These are phyloP conservation scores for Suillus paluster DNA, from an alignment of 768 basidiomycete genomes.

Conservation along the genomic window DNA sequence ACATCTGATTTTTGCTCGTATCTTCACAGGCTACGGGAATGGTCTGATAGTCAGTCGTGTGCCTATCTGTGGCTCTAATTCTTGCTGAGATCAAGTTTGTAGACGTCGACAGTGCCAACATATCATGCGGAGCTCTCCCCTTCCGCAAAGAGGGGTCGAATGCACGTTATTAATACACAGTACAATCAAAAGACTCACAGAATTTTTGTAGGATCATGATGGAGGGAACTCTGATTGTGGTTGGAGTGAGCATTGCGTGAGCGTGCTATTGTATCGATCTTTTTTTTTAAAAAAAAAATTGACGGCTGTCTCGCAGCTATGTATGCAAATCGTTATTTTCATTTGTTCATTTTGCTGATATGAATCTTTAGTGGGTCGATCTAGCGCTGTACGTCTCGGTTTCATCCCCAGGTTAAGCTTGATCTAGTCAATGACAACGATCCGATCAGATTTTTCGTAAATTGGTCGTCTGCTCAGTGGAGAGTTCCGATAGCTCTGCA, in stretches of 20 bases:
- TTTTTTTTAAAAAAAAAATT: not conserved
- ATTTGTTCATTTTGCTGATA: constrained; percentile 6
- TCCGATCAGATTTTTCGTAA: constrained; percentile 35
- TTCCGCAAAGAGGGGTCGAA: constrained; percentile 45
- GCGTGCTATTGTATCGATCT: constrained; percentile 9
- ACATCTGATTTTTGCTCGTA: constrained; percentile 46
- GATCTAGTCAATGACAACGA: not conserved
- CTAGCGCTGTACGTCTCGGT: constrained; percentile 39
- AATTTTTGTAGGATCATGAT: constrained; percentile 12
- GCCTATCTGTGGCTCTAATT: not conserved
- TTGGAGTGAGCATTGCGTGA: constrained; percentile 47
- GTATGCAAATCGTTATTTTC: not conserved
- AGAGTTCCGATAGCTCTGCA: constrained; percentile 48
- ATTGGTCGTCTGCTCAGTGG: constrained; percentile 44
- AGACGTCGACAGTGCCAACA: constrained; percentile 49
- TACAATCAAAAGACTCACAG: not conserved
- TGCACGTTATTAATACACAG: constrained; percentile 13
- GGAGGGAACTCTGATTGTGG: constrained; percentile 9
- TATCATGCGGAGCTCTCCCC: constrained; percentile 52
- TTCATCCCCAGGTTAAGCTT: not conserved
- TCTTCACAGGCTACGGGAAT: constrained; percentile 46
- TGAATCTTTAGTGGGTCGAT: constrained; percentile 40
- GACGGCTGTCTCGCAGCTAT: not conserved
- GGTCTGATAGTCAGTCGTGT: constrained; percentile 38
- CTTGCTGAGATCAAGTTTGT: not conserved